A percentile compares a stretch with the other conserved stretches of the same genome.
These are phyloP conservation scores for Paraconiothyrium sp. DNA, from an alignment of 2,329 filamentous ascomycete species.

Conservation along the genomic window DNA sequence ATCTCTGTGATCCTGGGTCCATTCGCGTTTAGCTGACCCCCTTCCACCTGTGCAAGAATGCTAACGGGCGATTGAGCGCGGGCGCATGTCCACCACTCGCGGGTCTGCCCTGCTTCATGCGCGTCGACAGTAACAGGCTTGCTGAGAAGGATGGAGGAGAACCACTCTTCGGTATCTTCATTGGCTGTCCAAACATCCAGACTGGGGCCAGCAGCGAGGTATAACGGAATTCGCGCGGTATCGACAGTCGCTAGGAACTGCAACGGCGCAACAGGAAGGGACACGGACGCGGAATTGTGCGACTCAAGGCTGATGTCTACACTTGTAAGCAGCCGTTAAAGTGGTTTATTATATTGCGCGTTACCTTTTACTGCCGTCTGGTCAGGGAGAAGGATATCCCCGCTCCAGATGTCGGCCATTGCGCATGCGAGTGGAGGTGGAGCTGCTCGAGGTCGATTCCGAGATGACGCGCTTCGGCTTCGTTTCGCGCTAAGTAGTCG, in stretches of 20 bases:
- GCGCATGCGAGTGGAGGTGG: background rate
- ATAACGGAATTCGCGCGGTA: constrained; percentile 51
- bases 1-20: constrained; percentile 52
- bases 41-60: constrained; percentile 47
- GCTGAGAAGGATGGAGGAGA: constrained; percentile 47
- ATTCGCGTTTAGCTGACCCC: background rate
- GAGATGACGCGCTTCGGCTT: constrained; percentile 2
- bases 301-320: constrained; percentile 44
- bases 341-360: background rate
- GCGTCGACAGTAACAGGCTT: constrained; percentile 20
- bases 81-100: constrained; percentile 50
- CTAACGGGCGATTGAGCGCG: constrained; percentile 52
- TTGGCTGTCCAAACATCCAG: constrained; percentile 50
- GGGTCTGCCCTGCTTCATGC: constrained; percentile 13
- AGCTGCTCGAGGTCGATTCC: background rate
- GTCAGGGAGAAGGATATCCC: constrained; percentile 43
- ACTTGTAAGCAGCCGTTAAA: background rate
- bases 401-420: constrained; percentile 48
- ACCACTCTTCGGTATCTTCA: constrained; percentile 51
- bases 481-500: background rate
- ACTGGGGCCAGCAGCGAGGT: constrained; percentile 50
- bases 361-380: constrained; percentile 37
- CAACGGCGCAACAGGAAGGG: constrained; percentile 30
- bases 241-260: constrained; percentile 54
- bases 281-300: constrained; percentile 27